A percentile compares a stretch with the other conserved stretches of the same genome.
These are phyloP conservation scores for Dactylella cylindrospora DNA, from an alignment of 2,329 filamentous ascomycete species.

Conservation along the genomic window DNA sequence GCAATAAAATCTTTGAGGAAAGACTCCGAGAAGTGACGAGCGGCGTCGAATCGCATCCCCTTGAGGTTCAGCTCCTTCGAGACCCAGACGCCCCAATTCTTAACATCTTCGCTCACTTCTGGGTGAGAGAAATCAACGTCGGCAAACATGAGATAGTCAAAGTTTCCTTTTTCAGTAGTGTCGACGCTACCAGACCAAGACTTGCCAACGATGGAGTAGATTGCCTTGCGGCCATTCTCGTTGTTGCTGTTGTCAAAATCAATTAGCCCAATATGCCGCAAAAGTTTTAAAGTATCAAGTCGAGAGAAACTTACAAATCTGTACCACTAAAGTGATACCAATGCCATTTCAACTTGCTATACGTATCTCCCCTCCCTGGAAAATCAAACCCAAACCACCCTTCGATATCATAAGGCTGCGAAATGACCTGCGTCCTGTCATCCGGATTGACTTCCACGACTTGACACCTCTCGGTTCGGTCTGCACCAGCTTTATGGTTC, in stretches of 20 bases:
- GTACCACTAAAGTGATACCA: conserved; percentile 53
- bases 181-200: conserved; percentile 66
- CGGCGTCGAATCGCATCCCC: conserved; percentile 71
- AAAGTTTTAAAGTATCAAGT: not conserved
- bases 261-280: too few species aligned
- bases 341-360: conserved; percentile 65
- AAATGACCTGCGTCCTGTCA: conserved; percentile 61
- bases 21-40: conserved; percentile 69
- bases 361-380: conserved; percentile 61
- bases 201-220: conserved; percentile 69
- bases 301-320: conserved; percentile 24
- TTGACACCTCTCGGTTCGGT: conserved; percentile 64
- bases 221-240: conserved; percentile 59
- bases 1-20: conserved; percentile 68
- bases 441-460: conserved; percentile 66
- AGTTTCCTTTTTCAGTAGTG: conserved; percentile 66
- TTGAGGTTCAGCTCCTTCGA: conserved; percentile 62
- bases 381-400: conserved; percentile 71
- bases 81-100: conserved; percentile 70
- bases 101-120: conserved; percentile 66
- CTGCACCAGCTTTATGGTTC: conserved; percentile 71
- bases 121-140: conserved; percentile 67
- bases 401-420: conserved; percentile 63
- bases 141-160: conserved; percentile 71
- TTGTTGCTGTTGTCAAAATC: conserved; percentile 18